A percentile compares a stretch with the other conserved stretches of the same genome.
Evolutionary conservation across 768 basidiomycete species (phyloP).

Genomic region (Phylloporus rhodoxanthus): DNA sequence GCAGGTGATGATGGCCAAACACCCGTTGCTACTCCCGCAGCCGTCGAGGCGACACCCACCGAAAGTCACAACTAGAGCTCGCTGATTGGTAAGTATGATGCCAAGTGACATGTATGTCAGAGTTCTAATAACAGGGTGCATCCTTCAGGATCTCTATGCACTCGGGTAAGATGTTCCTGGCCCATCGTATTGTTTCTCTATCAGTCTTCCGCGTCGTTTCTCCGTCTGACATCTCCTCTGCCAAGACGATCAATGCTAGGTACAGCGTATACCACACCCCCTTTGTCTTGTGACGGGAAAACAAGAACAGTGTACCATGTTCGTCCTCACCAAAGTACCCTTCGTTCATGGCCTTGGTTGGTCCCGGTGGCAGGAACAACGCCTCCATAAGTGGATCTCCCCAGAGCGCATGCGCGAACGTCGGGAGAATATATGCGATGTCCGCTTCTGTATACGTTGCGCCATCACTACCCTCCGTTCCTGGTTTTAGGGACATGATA

Average conservation of each 20-base stretch:
- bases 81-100: constrained; percentile 1
- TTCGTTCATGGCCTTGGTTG: constrained; percentile 48
- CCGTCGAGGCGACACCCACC: constrained; percentile 19
- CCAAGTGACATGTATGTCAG: neutral
- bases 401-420: constrained; percentile 55
- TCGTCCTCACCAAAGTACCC: constrained; percentile 49
- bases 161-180: constrained; percentile 34
- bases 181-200: constrained; percentile 35
- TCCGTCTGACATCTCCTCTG: constrained; percentile 33
- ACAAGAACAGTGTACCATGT: constrained; percentile 45
- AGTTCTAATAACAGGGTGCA: constrained; percentile 26
- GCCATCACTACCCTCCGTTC: constrained; percentile 5
- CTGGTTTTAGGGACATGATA: constrained; percentile 38
- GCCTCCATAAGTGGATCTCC: constrained; percentile 72
- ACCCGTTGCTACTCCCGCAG: constrained; percentile 17
- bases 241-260: constrained; percentile 47
- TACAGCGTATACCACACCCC: constrained; percentile 72
- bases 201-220: constrained; percentile 17
- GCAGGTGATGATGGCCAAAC: constrained; percentile 27
- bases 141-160: constrained; percentile 44
- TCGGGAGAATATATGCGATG: constrained; percentile 35
- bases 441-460: constrained; percentile 17
- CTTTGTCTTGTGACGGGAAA: constrained; percentile 69
- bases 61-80: constrained; percentile 3
- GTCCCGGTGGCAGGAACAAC: constrained; percentile 48